These are phyloP conservation scores for Claviceps quebecensis DNA, from an alignment of 2,329 filamentous ascomycete genomes.

Conservation along the genomic window DNA sequence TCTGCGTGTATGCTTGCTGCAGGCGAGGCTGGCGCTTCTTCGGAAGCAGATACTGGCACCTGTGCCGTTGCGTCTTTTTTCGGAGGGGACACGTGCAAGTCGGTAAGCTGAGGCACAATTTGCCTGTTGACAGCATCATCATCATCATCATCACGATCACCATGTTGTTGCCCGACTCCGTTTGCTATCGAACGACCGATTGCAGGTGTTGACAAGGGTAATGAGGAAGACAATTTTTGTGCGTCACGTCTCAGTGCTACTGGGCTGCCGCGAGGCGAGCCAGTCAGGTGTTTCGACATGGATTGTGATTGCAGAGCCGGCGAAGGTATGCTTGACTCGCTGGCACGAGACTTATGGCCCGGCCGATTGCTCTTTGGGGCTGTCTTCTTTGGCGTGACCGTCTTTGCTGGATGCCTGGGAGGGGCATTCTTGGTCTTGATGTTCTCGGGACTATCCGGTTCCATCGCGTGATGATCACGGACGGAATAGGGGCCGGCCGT, in stretches of 20 bases:
- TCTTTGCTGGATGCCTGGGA: conserved; percentile 27
- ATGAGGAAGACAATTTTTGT: conserved; percentile 9
- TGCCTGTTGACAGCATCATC: conserved; percentile 32
- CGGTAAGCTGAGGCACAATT: conserved; percentile 33
- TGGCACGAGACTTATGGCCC: conserved; percentile 33
- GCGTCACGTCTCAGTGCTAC: conserved; percentile 21
- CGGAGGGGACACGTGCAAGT: conserved; percentile 21
- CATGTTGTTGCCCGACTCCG: conserved; percentile 25
- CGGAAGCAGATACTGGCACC: conserved; percentile 4
- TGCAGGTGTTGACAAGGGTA: conserved; percentile 6
- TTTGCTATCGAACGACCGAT: conserved; percentile 33
- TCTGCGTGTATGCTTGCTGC: conserved; percentile 1
- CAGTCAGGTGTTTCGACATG: conserved; percentile 20
- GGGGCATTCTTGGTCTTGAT: conserved; percentile 32
- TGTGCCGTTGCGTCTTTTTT: conserved; percentile 5
- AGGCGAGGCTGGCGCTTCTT: conserved; percentile 4
- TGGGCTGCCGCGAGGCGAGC: conserved; percentile 29
- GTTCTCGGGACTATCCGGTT: conserved; percentile 31
- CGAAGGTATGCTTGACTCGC: conserved; percentile 35
- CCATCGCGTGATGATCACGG: conserved; percentile 29
- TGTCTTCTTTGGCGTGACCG: conserved; percentile 39
- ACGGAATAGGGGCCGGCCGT: conserved; percentile 54
- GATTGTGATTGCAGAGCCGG: conserved; percentile 21
- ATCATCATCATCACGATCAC: background rate
- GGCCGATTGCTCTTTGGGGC: conserved; percentile 28